Base-by-base conservation (phyloP, 2,329 filamentous ascomycete genomes). In the Clarireedia monteithiana region DNA sequence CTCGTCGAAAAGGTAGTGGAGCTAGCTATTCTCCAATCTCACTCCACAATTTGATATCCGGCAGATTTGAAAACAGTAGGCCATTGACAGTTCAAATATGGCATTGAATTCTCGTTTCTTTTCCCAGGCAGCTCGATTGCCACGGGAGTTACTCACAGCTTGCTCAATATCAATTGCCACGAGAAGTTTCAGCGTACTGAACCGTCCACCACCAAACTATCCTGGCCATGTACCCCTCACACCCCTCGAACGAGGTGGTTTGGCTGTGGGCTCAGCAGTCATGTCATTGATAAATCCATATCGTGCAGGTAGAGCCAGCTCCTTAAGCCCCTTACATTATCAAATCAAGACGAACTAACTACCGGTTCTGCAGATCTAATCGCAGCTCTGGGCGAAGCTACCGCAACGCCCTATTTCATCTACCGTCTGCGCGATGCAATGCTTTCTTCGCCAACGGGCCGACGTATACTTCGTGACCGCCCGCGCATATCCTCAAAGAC, bases 391-490 rank as follows among this genome's bases (percentile, higher is more conserved):
- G 92, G 91, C 68, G 94, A 99, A 77, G 85, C 91, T 27, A 97
- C 94, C 3, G 90, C 91, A 23, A 90, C 91, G 9, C 94, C 94
- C 12, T 96, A 91, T 79, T 96, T 97, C 75, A 91, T 96, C 72
- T 83, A 89, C 73, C 88, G 89, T 56, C 88, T 99, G 20, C 91
- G 90, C 62, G 83, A 92, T 69, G 89, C 87, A 60, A 99, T 99
- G 94, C 88, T 99, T 54, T 75, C 83, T 27, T 77, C 85, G 62
- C 79, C 89, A 1, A 95, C 89, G 0, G 94, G 94, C 56, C 88
- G 94, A 1, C 86, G 91, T 50, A 96, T 99, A 70, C 84, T 99
- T 60, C 88, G 89, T 61, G 88, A 94, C 65, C 85, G 91, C 12
- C 94, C 94, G 3, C 86, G 91, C 61, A 89, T 99, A 61, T 92